phyloP scores from a whole-genome alignment of 1,284 basidiomycete species.

The Puccinia novopanici region DNA sequence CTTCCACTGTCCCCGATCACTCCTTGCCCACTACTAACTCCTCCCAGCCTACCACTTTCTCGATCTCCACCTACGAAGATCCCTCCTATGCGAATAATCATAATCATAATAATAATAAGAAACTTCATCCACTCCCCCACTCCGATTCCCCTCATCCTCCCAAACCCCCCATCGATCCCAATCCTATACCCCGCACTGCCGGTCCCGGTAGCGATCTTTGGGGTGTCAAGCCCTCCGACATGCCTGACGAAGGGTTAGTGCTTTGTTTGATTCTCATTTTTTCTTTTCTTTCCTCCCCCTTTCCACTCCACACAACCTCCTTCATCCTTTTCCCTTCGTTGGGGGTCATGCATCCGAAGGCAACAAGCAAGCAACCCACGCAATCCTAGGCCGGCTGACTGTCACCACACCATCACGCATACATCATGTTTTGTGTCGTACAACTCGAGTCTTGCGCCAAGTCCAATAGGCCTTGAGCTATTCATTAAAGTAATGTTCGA shows the following conservation, averaged over 20 bases:
- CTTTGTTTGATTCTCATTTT: neutral
- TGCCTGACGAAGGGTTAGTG: conserved; percentile 51
- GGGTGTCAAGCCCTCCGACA: conserved; percentile 51
- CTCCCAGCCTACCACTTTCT: conserved; percentile 43
- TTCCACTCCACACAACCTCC: neutral
- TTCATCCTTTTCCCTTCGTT: neutral
- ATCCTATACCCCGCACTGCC: conserved; percentile 13
- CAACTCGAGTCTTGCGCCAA: neutral
- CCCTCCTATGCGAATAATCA: conserved; percentile 17
- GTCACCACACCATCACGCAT: conserved; percentile 1
- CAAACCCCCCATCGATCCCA: conserved; percentile 5
- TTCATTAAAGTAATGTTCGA: neutral
- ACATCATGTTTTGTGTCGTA: neutral
- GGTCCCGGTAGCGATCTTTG: conserved; percentile 25
- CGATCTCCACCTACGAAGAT: conserved; percentile 49
- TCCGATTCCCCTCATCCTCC: conserved; percentile 36
- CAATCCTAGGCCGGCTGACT: neutral
- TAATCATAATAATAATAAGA: too few species aligned
- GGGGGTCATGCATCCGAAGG: neutral
- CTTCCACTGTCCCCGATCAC: neutral
- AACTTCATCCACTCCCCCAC: neutral
- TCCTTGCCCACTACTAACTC: neutral
- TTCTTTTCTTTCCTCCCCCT: neutral
- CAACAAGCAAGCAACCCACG: neutral
- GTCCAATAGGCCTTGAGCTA: conserved; percentile 2